Evolutionary conservation across 345 rosid genomes (phyloP).

Genomic region (Dimocarpus longan): DNA sequence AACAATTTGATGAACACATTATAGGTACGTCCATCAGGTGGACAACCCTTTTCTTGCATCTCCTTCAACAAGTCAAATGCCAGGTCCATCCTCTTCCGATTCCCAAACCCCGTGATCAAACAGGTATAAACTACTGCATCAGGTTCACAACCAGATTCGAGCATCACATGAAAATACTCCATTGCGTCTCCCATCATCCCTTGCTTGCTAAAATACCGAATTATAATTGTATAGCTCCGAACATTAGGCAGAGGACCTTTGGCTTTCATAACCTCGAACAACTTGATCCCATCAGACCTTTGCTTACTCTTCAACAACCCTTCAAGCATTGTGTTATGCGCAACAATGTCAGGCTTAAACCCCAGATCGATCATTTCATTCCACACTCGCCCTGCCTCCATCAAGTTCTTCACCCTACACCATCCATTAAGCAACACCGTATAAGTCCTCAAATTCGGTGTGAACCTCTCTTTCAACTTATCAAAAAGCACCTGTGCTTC

Average conservation of each 20-base stretch:
- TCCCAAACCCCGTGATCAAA: conserved; percentile 84
- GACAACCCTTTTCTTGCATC: conserved; percentile 77
- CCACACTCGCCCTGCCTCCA: conserved; percentile 95
- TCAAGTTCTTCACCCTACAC: conserved; percentile 74
- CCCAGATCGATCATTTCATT: conserved; percentile 86
- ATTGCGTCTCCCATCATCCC: conserved; percentile 67
- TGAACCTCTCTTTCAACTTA: conserved; percentile 71
- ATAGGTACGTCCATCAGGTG: conserved; percentile 82
- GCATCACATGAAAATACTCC: conserved; percentile 78
- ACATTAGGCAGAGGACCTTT: conserved; percentile 77
- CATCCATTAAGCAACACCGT: conserved; percentile 80
- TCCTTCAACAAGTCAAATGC: conserved; percentile 70
- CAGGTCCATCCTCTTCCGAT: conserved; percentile 61
- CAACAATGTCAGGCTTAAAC: conserved; percentile 69
- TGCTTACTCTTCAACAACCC: conserved; percentile 71
- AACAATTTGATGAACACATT: conserved; percentile 78
- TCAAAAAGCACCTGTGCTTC: conserved; percentile 77
- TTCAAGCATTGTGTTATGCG: conserved; percentile 76
- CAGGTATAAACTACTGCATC: conserved; percentile 86
- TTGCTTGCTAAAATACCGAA: conserved; percentile 74
- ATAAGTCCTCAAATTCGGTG: conserved; percentile 71
- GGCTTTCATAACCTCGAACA: conserved; percentile 81
- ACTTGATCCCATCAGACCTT: conserved; percentile 74
- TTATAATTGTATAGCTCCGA: conserved; percentile 72
- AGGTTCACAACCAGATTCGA: conserved; percentile 52